Evolutionary conservation across 192 early-diverging fungal species (phyloP).

Genomic region (Coemansia sp.): DNA sequence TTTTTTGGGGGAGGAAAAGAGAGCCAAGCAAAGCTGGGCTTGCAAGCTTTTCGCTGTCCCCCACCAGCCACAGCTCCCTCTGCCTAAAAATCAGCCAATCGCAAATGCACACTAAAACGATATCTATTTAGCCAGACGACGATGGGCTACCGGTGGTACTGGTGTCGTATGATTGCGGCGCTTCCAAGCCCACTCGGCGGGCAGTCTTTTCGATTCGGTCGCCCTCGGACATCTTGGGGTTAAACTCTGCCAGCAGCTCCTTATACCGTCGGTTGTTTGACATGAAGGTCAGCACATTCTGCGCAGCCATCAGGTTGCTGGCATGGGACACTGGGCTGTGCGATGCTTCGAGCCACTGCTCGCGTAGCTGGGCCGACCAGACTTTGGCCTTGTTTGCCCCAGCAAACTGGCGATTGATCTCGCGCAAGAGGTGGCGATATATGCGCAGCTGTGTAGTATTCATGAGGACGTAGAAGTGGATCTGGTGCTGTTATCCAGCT

Average conservation of each 20-base stretch:
- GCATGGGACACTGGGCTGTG: neutral
- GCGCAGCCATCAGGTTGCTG: conserved; percentile 2
- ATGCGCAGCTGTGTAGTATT: conserved; percentile 14
- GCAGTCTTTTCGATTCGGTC: conserved; percentile 39
- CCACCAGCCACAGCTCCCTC: neutral
- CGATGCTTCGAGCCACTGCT: conserved; percentile 27
- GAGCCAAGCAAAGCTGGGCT: neutral
- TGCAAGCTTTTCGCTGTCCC: neutral
- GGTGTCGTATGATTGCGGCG: conserved; percentile 17
- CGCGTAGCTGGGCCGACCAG: conserved; percentile 41
- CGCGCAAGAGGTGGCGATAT: conserved; percentile 46
- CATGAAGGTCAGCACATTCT: conserved; percentile 28
- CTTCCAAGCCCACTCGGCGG: conserved; percentile 30
- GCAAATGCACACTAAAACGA: neutral
- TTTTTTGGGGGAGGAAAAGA: neutral
- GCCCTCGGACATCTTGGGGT: conserved; percentile 29
- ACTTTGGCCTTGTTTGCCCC: conserved; percentile 16
- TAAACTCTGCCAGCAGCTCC: conserved; percentile 28
- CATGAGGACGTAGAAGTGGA: neutral
- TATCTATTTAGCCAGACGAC: neutral
- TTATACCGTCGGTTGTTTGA: conserved; percentile 33
- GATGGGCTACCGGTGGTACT: neutral
- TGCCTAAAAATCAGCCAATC: neutral
- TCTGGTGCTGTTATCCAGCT: neutral
- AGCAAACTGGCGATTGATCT: conserved; percentile 40